A percentile compares a stretch with the other conserved stretches of the same genome.
Evolutionary conservation across 177 flowering plant species (phyloP).

Genomic region (Vitis hybrid): DNA sequence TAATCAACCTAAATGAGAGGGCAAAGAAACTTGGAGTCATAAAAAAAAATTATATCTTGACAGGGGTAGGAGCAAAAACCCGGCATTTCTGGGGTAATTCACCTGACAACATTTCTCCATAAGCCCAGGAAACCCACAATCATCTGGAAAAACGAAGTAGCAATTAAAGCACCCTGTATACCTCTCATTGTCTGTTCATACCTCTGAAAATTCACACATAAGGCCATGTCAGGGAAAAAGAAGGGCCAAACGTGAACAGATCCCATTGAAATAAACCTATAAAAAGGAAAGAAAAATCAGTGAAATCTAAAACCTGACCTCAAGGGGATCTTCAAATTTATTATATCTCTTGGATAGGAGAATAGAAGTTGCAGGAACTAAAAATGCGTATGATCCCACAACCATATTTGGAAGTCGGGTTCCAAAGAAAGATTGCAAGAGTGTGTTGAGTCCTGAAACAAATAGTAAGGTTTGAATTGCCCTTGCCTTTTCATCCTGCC

Average conservation of each 20-base stretch:
- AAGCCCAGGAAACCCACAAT: conserved; percentile 62
- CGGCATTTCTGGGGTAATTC: background rate
- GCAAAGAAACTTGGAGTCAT: background rate
- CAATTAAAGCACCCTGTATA: conserved; percentile 70
- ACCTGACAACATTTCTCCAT: conserved; percentile 76
- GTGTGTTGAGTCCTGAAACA: conserved; percentile 65
- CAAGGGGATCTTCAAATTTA: conserved; percentile 35
- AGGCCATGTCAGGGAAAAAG: background rate
- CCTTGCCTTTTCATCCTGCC: conserved; percentile 59
- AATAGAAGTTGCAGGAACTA: conserved; percentile 55
- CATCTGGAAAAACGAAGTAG: conserved; percentile 49
- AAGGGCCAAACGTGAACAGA: background rate
- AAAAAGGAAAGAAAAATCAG: background rate
- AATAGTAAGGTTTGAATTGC: conserved; percentile 69
- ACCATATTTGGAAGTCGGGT: conserved; percentile 65
- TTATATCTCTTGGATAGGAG: conserved; percentile 35
- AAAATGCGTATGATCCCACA: conserved; percentile 59
- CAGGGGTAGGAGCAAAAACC: background rate
- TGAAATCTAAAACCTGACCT: conserved; percentile 31
- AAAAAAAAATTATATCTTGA: background rate
- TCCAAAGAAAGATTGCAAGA: conserved; percentile 63
- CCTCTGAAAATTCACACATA: conserved; percentile 35
- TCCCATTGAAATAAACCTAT: background rate
- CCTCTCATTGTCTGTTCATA: conserved; percentile 67
- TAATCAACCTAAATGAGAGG: conserved; percentile 36